These are phyloP conservation scores for Sungouiozyma ichnusensis DNA, from an alignment of 805 yeast genomes.

Conservation along the genomic window DNA sequence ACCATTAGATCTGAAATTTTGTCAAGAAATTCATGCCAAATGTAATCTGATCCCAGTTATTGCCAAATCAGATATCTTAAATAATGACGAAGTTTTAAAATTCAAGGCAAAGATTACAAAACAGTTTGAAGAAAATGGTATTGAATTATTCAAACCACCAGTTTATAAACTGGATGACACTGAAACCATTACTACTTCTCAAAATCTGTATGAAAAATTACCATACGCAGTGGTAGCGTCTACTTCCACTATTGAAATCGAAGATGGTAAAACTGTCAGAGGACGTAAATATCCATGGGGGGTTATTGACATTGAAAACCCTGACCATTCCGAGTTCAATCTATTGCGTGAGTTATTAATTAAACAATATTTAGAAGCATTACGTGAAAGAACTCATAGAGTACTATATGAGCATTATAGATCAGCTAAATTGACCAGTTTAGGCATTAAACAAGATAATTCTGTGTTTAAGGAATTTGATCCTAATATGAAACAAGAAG, in stretches of 20 bases:
- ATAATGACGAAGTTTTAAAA: conserved; percentile 68
- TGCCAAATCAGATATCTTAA: conserved; percentile 87
- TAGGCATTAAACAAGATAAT: conserved; percentile 90
- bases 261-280: conserved; percentile 75
- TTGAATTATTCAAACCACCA: conserved; percentile 69
- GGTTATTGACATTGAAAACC: conserved; percentile 87
- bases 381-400: conserved; percentile 74
- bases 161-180: conserved; percentile 75
- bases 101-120: conserved; percentile 71
- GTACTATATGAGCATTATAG: conserved; percentile 81
- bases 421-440: conserved; percentile 60
- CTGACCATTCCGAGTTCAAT: conserved; percentile 85
- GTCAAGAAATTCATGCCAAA: conserved; percentile 79
- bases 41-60: conserved; percentile 91
- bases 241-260: conserved; percentile 65
- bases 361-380: conserved; percentile 86
- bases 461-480: conserved; percentile 91
- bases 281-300: conserved; percentile 98
- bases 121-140: conserved; percentile 66
- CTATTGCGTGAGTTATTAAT: conserved; percentile 79
- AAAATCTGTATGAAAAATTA: conserved; percentile 54
- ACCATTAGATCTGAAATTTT: conserved; percentile 79
- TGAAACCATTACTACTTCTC: conserved; percentile 58
- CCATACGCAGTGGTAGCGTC: conserved; percentile 97
- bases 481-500: conserved; percentile 85